Percentiles rank a stretch among this genome's conserved stretches.
Conservation (phyloP, 805 yeast species). For the Kodamaea neixiangensis region DNA sequence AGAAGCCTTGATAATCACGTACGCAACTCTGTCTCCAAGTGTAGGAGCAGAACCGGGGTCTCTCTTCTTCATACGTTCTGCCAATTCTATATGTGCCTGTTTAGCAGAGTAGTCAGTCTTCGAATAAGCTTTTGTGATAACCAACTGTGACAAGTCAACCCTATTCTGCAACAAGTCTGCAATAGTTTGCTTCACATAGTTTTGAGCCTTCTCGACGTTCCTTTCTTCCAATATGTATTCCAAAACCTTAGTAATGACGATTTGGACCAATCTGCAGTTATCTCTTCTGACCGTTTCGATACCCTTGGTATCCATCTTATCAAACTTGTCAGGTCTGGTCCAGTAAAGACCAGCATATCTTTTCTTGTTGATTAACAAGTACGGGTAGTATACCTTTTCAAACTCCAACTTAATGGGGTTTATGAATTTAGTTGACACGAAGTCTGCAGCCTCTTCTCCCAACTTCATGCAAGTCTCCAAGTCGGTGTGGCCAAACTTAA, state of each 20-base stretch:
- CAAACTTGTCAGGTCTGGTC: slow-evolving; percentile 90
- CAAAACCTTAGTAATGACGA: slow-evolving; percentile 89
- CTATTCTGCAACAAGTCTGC: slow-evolving; percentile 89
- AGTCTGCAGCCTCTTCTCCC: slow-evolving; percentile 93
- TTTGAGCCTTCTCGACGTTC: slow-evolving; percentile 81
- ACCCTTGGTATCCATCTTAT: slow-evolving; percentile 98
- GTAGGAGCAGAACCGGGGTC: slow-evolving; percentile 98
- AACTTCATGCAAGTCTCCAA: slow-evolving; percentile 81
- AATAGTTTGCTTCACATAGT: slow-evolving; percentile 82
- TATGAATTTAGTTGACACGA: slow-evolving; percentile 74
- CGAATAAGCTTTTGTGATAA: slow-evolving; percentile 89
- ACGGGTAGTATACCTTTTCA: slow-evolving; percentile 95
- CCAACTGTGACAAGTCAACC: slow-evolving; percentile 89
- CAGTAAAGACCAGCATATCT: slow-evolving; percentile 96
- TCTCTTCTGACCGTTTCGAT: slow-evolving; percentile 98
- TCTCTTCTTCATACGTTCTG: slow-evolving; percentile 93
- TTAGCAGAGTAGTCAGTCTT: slow-evolving; percentile 91
- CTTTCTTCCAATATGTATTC: slow-evolving; percentile 84
- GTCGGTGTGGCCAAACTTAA: slow-evolving; percentile 85
- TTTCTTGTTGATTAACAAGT: slow-evolving; percentile 89
- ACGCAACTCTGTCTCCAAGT: slow-evolving; percentile 97
- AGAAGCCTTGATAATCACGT: slow-evolving; percentile 78
- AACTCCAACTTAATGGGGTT: slow-evolving; percentile 93
- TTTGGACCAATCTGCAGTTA: slow-evolving; percentile 91
- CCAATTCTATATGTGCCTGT: slow-evolving; percentile 95